Conservation (phyloP, 2,329 filamentous ascomycete genomes). For the Colletotrichum endophyticum region DNA sequence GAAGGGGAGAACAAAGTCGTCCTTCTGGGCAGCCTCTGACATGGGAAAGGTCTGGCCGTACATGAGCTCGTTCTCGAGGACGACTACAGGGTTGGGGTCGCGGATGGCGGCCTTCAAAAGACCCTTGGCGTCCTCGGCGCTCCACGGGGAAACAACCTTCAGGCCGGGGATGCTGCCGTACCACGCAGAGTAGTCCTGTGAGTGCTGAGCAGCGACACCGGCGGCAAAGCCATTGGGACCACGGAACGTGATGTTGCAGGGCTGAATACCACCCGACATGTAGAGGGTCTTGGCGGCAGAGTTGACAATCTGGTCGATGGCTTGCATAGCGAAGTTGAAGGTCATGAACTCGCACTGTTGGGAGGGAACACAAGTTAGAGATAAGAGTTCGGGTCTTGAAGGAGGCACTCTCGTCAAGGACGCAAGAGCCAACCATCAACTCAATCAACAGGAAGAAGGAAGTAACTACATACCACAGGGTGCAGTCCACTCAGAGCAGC, state of each 20-base stretch:
- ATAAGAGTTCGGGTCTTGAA: neutral
- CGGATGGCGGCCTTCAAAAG: conserved; percentile 97
- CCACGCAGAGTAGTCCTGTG: conserved; percentile 98
- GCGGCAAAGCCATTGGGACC: conserved; percentile 97
- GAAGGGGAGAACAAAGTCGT: conserved; percentile 96
- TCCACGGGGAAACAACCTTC: conserved; percentile 97
- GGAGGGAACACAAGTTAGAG: neutral
- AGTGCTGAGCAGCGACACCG: conserved; percentile 97
- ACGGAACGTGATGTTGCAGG: conserved; percentile 99
- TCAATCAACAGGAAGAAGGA: neutral
- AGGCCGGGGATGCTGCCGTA: conserved; percentile 97
- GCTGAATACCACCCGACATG: conserved; percentile 99
- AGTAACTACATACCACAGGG: conserved; percentile 75
- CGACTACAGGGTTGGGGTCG: conserved; percentile 95
- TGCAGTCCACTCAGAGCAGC: conserved; percentile 93
- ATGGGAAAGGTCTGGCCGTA: conserved; percentile 97
- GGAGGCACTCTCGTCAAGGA: neutral
- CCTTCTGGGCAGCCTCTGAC: conserved; percentile 94
- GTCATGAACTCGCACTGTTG: conserved; percentile 98
- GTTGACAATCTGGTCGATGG: conserved; percentile 99
- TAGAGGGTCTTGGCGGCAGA: conserved; percentile 98
- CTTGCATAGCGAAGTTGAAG: conserved; percentile 99
- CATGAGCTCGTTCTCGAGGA: conserved; percentile 87
- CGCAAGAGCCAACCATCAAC: neutral
- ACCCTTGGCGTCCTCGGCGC: conserved; percentile 97